These are phyloP conservation scores for Fusarium sacchari DNA, from an alignment of 2,329 filamentous ascomycete species.

Conservation along the genomic window DNA sequence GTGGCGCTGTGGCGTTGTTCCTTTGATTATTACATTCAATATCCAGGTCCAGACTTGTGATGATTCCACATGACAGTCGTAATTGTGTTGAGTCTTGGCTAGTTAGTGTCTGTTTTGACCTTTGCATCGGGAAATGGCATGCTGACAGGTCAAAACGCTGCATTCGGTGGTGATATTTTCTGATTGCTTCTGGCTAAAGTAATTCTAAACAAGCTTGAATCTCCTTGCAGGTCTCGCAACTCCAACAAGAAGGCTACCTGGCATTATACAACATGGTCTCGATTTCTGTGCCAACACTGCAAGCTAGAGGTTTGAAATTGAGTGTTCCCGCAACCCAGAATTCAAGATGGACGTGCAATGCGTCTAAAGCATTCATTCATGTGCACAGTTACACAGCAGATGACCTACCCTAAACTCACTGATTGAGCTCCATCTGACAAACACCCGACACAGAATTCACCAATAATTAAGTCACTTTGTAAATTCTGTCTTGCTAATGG, in stretches of 20 bases:
- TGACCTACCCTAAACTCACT: neutral
- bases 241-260: neutral
- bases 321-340: rapidly evolving
- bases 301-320: neutral
- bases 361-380: neutral
- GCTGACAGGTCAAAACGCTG: too few species aligned
- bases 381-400: neutral
- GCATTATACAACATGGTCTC: neutral
- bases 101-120: rapidly evolving
- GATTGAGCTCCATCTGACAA: neutral
- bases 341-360: too few species aligned
- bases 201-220: neutral
- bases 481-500: neutral
- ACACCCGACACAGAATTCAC: neutral
- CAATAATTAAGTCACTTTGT: neutral
- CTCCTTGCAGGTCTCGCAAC: too few species aligned
- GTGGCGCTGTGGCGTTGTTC: conserved; percentile 10
- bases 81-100: neutral
- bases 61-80: neutral
- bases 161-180: rapidly evolving
- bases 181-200: neutral
- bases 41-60: neutral
- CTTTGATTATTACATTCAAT: neutral
- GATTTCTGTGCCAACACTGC: too few species aligned
- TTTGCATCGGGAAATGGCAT: too few species aligned